Percentiles rank a stretch among this genome's conserved stretches.
These are phyloP conservation scores for Diophrys appendiculata DNA, from an alignment of 73 alveolate species.

Conservation along the genomic window DNA sequence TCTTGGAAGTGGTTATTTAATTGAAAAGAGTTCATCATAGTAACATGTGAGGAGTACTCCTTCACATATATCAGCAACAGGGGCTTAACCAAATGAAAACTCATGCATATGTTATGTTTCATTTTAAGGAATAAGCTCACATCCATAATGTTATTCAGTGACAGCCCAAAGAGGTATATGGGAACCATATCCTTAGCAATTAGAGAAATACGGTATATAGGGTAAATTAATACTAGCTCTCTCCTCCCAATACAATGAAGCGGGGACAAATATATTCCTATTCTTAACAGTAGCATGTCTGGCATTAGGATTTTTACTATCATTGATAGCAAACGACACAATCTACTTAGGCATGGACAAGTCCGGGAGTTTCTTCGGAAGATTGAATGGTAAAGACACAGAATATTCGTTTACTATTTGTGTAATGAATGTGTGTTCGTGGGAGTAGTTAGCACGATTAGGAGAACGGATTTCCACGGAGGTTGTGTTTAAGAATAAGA, in stretches of 20 bases:
- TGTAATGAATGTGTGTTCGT: constrained; percentile 55
- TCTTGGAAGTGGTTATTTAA: constrained; percentile 64
- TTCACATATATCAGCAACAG: constrained; percentile 81
- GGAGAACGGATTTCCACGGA: constrained; percentile 77
- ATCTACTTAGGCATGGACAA: constrained; percentile 30
- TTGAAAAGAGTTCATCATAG: constrained; percentile 78
- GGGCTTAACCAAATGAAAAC: constrained; percentile 72
- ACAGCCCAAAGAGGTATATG: constrained; percentile 83
- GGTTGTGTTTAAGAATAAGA: constrained; percentile 68
- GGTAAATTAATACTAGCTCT: constrained; percentile 63
- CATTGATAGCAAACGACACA: constrained; percentile 37
- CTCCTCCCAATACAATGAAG: constrained; percentile 62
- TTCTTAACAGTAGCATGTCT: constrained; percentile 17
- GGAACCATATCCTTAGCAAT: constrained; percentile 90
- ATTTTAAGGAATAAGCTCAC: constrained; percentile 60
- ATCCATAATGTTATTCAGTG: constrained; percentile 65
- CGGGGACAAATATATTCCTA: constrained; percentile 57
- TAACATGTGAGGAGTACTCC: constrained; percentile 70
- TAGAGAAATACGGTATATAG: constrained; percentile 84
- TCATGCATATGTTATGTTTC: constrained; percentile 74
- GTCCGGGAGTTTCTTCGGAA: constrained; percentile 56
- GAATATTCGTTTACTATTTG: constrained; percentile 31
- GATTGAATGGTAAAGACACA: constrained; percentile 78
- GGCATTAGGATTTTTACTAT: not conserved
- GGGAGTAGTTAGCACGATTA: constrained; percentile 68